Evolutionary conservation across 257 asterid species (phyloP), one percentile per base, ranked within the genome.

Genomic region (Craterostigma plantagineum): DNA sequence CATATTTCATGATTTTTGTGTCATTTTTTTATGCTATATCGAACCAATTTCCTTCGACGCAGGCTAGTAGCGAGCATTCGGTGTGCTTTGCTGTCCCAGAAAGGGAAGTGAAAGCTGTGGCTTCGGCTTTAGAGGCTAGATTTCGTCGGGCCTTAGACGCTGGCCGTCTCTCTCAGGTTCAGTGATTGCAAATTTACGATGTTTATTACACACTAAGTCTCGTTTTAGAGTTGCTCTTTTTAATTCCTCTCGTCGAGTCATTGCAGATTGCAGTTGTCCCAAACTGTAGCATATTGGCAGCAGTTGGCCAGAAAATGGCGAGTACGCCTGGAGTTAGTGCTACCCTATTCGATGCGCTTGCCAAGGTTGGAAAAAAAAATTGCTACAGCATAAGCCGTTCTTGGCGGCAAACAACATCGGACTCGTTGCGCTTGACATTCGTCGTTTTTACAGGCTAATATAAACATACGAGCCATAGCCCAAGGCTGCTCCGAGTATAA

Each of bases 241-340:
- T n/a, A n/a, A n/a, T 23, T 23, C 6, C 30, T 23, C 30, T 23
- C 4, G 2, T 23, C 30, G 4, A 2, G 6, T 23, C 6, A 23
- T 2, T 54, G 45, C 95, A 90, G 99, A 73, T 90, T 70, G 91
- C 86, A 1, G 67, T 90, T 27, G 60, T 90, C 51, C 99, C 81
- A 12, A 80, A 77, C 49, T 90, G 99, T 72, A 83, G 99, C 72
- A 90, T 90, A 60, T 73, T 90, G 67, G 99, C 99, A 40, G 70
- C 99, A 2, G 99, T 90, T 54, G 99, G 99, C 49, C 95, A 90
- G 73, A 90, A 68, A 71, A 90, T 90, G 99, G 99, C 99, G 12
- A 90, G 99, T 48, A 90, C 99, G 38, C 99, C 99, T 35, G 99
- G 99, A 60, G 99, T 90, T 62, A 83, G 95, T 63, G 95, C 99